Evolutionary conservation across 495 filamentous ascomycete genomes (phyloP), one percentile per base, ranked within the genome.

Genomic region (Platismatia glauca): DNA sequence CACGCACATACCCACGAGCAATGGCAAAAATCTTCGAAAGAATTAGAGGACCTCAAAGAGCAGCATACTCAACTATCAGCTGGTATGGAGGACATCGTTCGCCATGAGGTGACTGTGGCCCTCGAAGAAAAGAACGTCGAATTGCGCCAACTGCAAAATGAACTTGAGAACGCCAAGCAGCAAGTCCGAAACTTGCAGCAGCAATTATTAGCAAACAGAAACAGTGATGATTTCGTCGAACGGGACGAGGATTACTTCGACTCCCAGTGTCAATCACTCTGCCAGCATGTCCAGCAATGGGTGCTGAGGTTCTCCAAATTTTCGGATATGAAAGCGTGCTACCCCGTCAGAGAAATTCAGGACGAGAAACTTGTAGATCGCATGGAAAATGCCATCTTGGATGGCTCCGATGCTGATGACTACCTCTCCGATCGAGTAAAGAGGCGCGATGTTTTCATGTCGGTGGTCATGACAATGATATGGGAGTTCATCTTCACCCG

Each of bases 401-500:
- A 98, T 72, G 94, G 92, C 61, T 88, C 90, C 39, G 91, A 96
- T 69, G 89, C 93, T 29, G 89, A 97, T 68, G 76, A 76, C 57
- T 91, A 92, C 71, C 84, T 98, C 16, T 80, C 80, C 64, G 95
- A 97, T 70, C 87, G 95, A 50, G 87, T 94, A 58, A 83, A 83
- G 63, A 85, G 94, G 57, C 84, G 91, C 41, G 90, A 96, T 75
- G 87, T 97, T 39, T 95, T 97, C 77, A 96, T 96, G 89, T 91
- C 89, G 31, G 89, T 97, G 67, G 86, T 91, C 65, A 97, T 97
- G 91, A 91, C 86, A 52, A 95, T 98, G 89, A 84, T 97, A 41
- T 97, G 91, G 90, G 93, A 97, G 71, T 96, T 89, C 69, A 86
- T 98, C 71, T 98, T 98, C 73, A 95, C 91, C 15, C 86, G 95